Percentiles rank a stretch among this genome's conserved stretches.
Conservation (phyloP, 208 protist genomes). For the Polymyxa betae region DNA sequence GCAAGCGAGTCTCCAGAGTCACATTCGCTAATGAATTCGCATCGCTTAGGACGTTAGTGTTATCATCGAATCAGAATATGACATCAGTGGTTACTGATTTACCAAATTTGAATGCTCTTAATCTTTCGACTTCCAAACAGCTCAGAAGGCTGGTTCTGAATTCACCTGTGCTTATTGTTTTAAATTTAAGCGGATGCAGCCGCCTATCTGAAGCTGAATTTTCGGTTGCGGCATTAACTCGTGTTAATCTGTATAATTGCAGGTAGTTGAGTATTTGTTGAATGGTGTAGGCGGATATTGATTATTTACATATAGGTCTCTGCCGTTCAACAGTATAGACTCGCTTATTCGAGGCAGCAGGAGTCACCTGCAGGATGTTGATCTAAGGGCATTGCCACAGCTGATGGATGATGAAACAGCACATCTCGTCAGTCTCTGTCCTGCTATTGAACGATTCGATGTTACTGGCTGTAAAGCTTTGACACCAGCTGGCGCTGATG, state of each 20-base stretch:
- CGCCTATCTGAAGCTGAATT: background rate
- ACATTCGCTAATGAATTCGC: background rate
- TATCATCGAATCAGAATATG: conserved; percentile 44
- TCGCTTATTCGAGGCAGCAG: background rate
- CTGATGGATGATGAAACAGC: background rate
- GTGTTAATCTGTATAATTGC: conserved; percentile 49
- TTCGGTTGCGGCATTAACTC: background rate
- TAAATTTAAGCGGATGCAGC: background rate
- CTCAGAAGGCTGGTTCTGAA: background rate
- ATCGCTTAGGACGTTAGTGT: background rate
- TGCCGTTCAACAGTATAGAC: background rate
- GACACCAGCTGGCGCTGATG: background rate
- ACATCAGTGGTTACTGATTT: background rate
- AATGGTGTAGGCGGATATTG: background rate
- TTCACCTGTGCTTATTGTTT: background rate
- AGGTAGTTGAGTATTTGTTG: background rate
- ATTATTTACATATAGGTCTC: background rate
- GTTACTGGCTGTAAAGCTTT: conserved; percentile 33
- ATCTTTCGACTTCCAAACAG: conserved; percentile 22
- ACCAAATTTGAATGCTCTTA: background rate
- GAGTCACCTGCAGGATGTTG: background rate
- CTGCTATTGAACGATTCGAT: conserved; percentile 2
- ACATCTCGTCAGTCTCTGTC: background rate
- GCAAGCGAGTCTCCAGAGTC: background rate
- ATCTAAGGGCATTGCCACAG: background rate